These are phyloP conservation scores for Quercus variabilis DNA, from an alignment of 306 rosid genomes.

Conservation along the genomic window DNA sequence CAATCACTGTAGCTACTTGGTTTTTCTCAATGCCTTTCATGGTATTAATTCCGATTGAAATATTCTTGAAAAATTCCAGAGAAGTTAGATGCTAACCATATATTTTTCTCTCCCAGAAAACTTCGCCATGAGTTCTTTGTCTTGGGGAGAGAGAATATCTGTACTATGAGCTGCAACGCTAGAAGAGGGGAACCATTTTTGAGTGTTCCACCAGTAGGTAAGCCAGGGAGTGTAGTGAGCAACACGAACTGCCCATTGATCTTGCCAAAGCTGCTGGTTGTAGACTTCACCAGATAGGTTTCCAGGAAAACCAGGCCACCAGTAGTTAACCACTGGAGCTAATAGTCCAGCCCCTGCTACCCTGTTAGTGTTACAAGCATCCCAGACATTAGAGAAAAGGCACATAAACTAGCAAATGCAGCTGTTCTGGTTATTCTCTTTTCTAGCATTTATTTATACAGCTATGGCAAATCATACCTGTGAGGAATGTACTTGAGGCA, in stretches of 20 bases:
- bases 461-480: slow-evolving; percentile 44
- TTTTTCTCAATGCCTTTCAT: not conserved
- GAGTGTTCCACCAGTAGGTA: slow-evolving; percentile 92
- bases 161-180: slow-evolving; percentile 20
- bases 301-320: slow-evolving; percentile 83
- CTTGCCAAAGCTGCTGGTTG: slow-evolving; percentile 30
- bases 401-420: not conserved
- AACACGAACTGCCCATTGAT: slow-evolving; percentile 78
- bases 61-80: not conserved
- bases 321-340: slow-evolving; percentile 70
- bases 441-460: not conserved
- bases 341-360: slow-evolving; percentile 72
- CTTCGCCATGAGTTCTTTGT: slow-evolving; percentile 30
- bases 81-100: slow-evolving; percentile 23
- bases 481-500: slow-evolving; percentile 81
- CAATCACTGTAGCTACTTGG: not conserved
- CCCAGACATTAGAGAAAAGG: slow-evolving; percentile 8
- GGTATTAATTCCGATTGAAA: not conserved
- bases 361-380: slow-evolving; percentile 38
- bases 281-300: slow-evolving; percentile 55
- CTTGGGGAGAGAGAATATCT: slow-evolving; percentile 33
- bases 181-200: slow-evolving; percentile 64
- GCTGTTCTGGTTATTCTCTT: not conserved
- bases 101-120: not conserved
- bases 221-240: slow-evolving; percentile 81